Percentiles rank a stretch among this genome's conserved stretches.
phyloP scores from a whole-genome alignment of 2,329 filamentous ascomycete species.

The Claviceps africana region DNA sequence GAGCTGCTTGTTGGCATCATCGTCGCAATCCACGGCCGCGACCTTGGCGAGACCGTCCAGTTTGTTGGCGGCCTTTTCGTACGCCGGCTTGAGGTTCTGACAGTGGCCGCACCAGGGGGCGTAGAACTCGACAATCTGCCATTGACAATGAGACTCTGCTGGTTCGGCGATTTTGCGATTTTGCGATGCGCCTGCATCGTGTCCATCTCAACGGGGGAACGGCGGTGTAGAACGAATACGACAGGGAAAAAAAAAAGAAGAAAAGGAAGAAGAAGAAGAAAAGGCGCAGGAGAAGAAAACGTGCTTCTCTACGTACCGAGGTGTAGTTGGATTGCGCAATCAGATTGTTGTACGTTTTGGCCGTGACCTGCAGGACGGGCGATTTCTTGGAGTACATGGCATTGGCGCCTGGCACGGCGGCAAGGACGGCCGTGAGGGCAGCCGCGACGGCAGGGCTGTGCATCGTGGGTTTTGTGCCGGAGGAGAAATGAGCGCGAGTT shows the following conservation, averaged over 20 bases:
- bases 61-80: constrained; percentile 82
- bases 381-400: constrained; percentile 79
- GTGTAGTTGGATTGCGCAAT: constrained; percentile 86
- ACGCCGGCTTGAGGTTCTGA: constrained; percentile 86
- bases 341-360: constrained; percentile 64
- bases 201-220: too few relatives aligned
- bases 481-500: too few relatives aligned
- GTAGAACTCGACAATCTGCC: constrained; percentile 67
- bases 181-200: too few relatives aligned
- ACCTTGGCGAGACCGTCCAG: constrained; percentile 90
- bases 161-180: too few relatives aligned
- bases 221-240: too few relatives aligned
- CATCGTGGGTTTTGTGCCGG: constrained; percentile 26
- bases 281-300: not conserved
- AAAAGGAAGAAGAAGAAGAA: too few relatives aligned
- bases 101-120: constrained; percentile 98
- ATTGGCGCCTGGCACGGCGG: constrained; percentile 49
- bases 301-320: constrained; percentile 46
- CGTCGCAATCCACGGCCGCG: constrained; percentile 88
- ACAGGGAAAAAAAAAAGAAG: too few relatives aligned
- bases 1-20: constrained; percentile 78
- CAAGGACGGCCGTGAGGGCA: constrained; percentile 41
- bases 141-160: not conserved
- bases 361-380: constrained; percentile 69
- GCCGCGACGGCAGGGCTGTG: constrained; percentile 36